phyloP scores from a whole-genome alignment of 2,329 filamentous ascomycete genomes.

The Bipolaris victoriae region DNA sequence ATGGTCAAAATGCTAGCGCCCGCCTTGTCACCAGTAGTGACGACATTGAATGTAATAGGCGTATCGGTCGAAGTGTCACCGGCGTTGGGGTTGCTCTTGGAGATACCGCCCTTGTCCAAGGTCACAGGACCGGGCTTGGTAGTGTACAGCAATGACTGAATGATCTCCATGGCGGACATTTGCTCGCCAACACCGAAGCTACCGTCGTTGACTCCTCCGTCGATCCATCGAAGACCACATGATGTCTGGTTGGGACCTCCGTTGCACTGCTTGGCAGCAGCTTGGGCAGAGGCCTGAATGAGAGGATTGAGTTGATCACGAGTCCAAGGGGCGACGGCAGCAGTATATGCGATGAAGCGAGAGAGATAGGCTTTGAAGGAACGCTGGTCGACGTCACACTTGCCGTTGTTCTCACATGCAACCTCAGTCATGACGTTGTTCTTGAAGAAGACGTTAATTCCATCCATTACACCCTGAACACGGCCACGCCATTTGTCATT shows the following conservation, averaged over 20 bases:
- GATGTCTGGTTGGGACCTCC: conserved; percentile 55
- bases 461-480: conserved; percentile 45
- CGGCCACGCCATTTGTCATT: conserved; percentile 41
- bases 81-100: conserved; percentile 53
- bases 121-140: conserved; percentile 50
- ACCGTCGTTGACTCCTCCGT: conserved; percentile 53
- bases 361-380: conserved; percentile 55
- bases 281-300: conserved; percentile 60
- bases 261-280: conserved; percentile 62
- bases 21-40: conserved; percentile 68
- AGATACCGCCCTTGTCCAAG: conserved; percentile 60
- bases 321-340: conserved; percentile 49
- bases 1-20: conserved; percentile 72
- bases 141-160: conserved; percentile 54
- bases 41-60: conserved; percentile 39
- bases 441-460: conserved; percentile 53
- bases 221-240: conserved; percentile 56
- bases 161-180: conserved; percentile 64
- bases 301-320: conserved; percentile 55
- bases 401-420: conserved; percentile 54
- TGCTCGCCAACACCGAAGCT: conserved; percentile 63
- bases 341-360: conserved; percentile 52
- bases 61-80: conserved; percentile 42
- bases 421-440: conserved; percentile 56
- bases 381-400: conserved; percentile 56